These are phyloP conservation scores for Curvularia eragrostidis DNA, from an alignment of 2,329 filamentous ascomycete species.

Conservation along the genomic window DNA sequence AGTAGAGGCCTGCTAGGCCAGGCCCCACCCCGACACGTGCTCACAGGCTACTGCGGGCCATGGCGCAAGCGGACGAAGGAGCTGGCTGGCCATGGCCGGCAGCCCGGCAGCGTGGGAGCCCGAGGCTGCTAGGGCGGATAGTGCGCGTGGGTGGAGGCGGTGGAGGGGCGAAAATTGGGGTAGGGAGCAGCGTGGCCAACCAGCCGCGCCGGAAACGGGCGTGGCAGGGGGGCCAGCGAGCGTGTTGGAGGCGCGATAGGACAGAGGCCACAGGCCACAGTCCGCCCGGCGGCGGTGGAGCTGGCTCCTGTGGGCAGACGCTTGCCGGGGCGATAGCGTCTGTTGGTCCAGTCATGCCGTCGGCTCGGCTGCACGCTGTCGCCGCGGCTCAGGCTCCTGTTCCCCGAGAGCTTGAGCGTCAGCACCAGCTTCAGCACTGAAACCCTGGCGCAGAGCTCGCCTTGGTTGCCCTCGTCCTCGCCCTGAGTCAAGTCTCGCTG, in stretches of 20 bases:
- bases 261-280: not conserved
- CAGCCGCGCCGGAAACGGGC: constrained; percentile 3
- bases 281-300: constrained; percentile 10
- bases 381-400: constrained; percentile 22
- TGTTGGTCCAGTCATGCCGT: constrained; percentile 14
- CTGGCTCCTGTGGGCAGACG: constrained; percentile 6
- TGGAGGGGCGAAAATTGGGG: constrained; percentile 6
- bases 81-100: too few relatives aligned
- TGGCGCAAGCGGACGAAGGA: not conserved
- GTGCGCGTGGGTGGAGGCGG: not conserved
- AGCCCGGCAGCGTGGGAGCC: constrained; percentile 15
- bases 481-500: too few relatives aligned
- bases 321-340: not conserved
- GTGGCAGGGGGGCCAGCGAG: constrained; percentile 1
- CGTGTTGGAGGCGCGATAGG: constrained; percentile 22
- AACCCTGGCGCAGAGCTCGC: constrained; percentile 7
- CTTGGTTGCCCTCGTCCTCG: not conserved
- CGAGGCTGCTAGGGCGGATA: not conserved
- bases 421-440: too few relatives aligned
- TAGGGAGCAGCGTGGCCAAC: constrained; percentile 22
- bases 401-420: constrained; percentile 14
- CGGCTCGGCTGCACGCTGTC: constrained; percentile 26
- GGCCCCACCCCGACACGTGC: constrained; percentile 23
- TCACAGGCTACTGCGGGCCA: constrained; percentile 21
- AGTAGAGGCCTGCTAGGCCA: not conserved